Evolutionary conservation across 805 yeast species (phyloP), one percentile per base, ranked within the genome.

Genomic region (Starmerella vaccinii): DNA sequence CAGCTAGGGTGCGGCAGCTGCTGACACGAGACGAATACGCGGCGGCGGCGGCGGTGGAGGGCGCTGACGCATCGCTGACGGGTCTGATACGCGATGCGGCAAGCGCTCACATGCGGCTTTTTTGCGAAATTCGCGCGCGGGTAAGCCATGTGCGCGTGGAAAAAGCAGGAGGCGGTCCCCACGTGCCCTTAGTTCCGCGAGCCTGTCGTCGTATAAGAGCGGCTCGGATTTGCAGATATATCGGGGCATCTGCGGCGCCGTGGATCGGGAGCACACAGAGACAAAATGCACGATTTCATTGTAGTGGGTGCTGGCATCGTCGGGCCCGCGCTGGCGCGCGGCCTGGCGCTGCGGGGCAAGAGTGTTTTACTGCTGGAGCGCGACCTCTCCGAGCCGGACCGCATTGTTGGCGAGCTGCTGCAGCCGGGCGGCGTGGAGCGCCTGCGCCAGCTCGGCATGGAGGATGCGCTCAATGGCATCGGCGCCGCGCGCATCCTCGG

Each of bases 301-400:
- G 83, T 92, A 23, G 80, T 92, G 35, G 98, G 98, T n/a, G 97
- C 97, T n/a, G 98, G 98, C 50, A 95, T 90, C 19, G 82, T 87
- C 22, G 98, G 99, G 1, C 96, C 98, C 2, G 81, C 90, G 50
- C 74, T 90, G 18, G 97, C 97, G 40, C 83, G 88, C 1, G 88
- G 84, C 3, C 69, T 92, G 49, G 97, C 95, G 0, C 76, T 90
- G 59, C 94, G 85, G 62, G 97, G 97, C 29, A 75, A 95, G 58
- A 74, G 75, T 47, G 97, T 92, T 7, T 66, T 83, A 47, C 73
- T 83, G 19, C 65, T 80, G 18, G 99, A 92, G 64, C 76, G 96
- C 55, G 96, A 87, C 63, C 85, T 96, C 86, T 66, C 77, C 19
- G 83, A 79, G 65, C 98, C 98, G 1, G 96, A 92, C 66, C 75